Percentiles rank a stretch among this genome's conserved stretches.
phyloP scores from a whole-genome alignment of 129 eudicot species.

The Flaveria brownii region DNA sequence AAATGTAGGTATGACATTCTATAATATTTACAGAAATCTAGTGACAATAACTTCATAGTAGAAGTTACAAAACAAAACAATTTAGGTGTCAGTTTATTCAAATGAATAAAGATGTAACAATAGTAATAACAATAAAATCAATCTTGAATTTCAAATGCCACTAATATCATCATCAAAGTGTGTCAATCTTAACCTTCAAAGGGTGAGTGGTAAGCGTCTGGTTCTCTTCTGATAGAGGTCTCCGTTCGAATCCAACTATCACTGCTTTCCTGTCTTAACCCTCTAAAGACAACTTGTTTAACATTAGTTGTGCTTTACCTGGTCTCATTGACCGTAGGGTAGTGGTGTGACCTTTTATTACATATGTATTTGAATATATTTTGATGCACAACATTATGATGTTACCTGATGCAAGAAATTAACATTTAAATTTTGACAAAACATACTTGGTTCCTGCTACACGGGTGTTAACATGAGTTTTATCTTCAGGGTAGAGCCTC shows the following conservation, averaged over 20 bases:
- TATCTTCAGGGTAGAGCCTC: slow-evolving; percentile 67
- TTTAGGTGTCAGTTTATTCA: not conserved
- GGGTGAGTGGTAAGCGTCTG: not conserved
- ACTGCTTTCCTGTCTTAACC: not conserved
- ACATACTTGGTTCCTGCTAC: slow-evolving; percentile 90
- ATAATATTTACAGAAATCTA: not conserved
- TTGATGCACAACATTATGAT: slow-evolving; percentile 3
- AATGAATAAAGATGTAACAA: not conserved
- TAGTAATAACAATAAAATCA: not conserved
- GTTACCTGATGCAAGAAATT: not conserved
- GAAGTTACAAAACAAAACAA: not conserved
- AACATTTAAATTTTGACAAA: slow-evolving; percentile 1
- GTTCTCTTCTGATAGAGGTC: not conserved
- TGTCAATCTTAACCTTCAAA: not conserved
- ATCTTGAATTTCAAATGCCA: not conserved
- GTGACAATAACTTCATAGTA: not conserved
- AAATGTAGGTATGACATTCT: not conserved
- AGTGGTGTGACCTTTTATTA: not conserved
- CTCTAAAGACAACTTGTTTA: not conserved
- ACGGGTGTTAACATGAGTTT: slow-evolving; percentile 84
- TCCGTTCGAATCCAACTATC: not conserved
- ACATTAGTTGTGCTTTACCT: not conserved
- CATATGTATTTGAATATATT: slow-evolving; percentile 4
- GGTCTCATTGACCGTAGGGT: not conserved
- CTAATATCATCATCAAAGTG: not conserved